Conservation (phyloP, 169 alveolate genomes). For the Babesia bigemina region DNA sequence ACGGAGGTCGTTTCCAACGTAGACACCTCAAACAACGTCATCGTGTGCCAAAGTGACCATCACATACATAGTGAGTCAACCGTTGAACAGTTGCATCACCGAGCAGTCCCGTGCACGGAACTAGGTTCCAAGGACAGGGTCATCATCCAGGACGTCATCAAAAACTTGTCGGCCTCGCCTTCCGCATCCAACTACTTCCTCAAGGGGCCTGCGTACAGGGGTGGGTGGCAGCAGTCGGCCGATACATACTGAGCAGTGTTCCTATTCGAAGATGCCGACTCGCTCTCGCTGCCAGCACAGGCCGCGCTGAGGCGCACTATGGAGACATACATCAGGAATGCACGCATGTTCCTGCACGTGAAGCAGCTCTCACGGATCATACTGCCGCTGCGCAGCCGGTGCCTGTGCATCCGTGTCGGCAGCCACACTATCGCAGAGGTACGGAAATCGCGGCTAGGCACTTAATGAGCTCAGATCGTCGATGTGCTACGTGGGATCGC, state of each 20-base stretch:
- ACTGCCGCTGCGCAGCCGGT: conserved; percentile 92
- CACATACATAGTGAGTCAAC: conserved; percentile 91
- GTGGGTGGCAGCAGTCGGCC: not conserved
- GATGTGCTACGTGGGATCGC: conserved; percentile 78
- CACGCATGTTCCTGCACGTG: conserved; percentile 89
- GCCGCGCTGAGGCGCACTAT: conserved; percentile 94
- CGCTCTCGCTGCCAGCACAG: conserved; percentile 89
- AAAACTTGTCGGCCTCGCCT: conserved; percentile 89
- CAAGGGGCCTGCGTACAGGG: conserved; percentile 86
- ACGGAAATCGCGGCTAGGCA: not conserved
- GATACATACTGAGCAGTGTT: conserved; percentile 65
- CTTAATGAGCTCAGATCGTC: conserved; percentile 44
- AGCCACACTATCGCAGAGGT: conserved; percentile 88
- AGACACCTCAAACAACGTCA: conserved; percentile 77
- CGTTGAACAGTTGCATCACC: conserved; percentile 17
- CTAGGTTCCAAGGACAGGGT: conserved; percentile 92
- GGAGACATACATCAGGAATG: conserved; percentile 89
- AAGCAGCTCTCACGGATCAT: conserved; percentile 85
- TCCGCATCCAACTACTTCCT: conserved; percentile 83
- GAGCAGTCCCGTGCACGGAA: conserved; percentile 72
- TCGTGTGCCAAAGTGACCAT: conserved; percentile 85
- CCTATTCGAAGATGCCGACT: conserved; percentile 89
- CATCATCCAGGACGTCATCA: conserved; percentile 89
- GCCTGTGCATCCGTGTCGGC: conserved; percentile 92
- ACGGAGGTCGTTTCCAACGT: conserved; percentile 80